Base-by-base conservation (phyloP, 139 green algal species). In the Auxenochlorella pyrenoidosa region DNA sequence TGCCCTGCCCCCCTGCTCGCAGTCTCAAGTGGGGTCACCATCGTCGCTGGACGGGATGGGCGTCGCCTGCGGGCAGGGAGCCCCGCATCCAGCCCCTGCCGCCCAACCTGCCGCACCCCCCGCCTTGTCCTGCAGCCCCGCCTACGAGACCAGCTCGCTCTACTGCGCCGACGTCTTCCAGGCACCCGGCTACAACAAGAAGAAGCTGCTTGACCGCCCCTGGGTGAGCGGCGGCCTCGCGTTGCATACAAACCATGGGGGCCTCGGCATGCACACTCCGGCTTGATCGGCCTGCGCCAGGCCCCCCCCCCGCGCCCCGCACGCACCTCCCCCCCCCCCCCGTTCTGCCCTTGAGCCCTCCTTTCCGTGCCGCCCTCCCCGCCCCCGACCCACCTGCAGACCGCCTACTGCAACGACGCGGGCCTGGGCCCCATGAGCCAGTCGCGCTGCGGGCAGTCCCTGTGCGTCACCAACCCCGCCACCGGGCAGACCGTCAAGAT, bases 401-500 rank as follows among this genome's bases (percentile, higher is more conserved):
- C 70, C n/a, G 83, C 83, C 34, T 87, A 82, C 71, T 87, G 83
- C 71, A 81, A 81, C 47, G 22, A 63, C 36, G 51, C 15, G 8
- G 72, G 72, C 5, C 71, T 87, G 47, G 83, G 83, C 24, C 83
- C 83, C 70, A 87, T 87, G 83, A 75, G 19, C 36, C 44, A 51
- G 32, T 60, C 75, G 58, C 83, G 77, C 73, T 88, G 84, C 73
- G 84, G 84, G 10, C 32, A 65, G 38, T 58, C 28, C 58, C 41
- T 88, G 54, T 40, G 41, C 19, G 84, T 83, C 73, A 83, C 84
- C 73, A 88, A 83, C 73, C 73, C 75, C 15, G 54, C 40, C 58
- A 84, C 84, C 30, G 84, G 75, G n/a, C 26, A 88, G 73, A 78
- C 43, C 2, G 60, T 83, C 21, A 24, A 38, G 24, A 28, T 76